These are phyloP conservation scores for Apiospora sp. DNA, from an alignment of 2,329 filamentous ascomycete genomes.

Conservation along the genomic window DNA sequence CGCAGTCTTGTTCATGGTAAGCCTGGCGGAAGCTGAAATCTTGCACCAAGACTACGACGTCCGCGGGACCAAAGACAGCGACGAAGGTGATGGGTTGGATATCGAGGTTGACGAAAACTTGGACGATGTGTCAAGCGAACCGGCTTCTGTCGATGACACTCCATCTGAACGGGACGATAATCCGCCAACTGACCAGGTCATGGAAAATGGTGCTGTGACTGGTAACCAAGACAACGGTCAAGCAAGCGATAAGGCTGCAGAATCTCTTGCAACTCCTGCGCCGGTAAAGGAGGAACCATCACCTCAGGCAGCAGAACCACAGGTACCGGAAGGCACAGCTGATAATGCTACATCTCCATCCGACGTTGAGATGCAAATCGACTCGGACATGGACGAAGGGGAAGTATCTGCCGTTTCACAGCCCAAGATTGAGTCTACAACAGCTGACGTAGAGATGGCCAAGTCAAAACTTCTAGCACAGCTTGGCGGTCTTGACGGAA, in stretches of 20 bases:
- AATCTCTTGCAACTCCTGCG: neutral
- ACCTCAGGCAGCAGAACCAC: constrained; percentile 28
- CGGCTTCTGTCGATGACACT: constrained; percentile 41
- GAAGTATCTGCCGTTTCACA: constrained; percentile 45
- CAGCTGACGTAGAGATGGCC: constrained; percentile 55
- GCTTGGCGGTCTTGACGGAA: constrained; percentile 43
- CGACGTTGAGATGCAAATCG: constrained; percentile 43
- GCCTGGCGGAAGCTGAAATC: constrained; percentile 60
- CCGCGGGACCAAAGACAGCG: constrained; percentile 37
- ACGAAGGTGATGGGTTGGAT: constrained; percentile 43
- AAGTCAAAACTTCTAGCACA: constrained; percentile 57
- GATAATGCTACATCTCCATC: constrained; percentile 31
- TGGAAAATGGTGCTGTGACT: neutral
- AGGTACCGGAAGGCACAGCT: constrained; percentile 34
- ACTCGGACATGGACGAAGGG: constrained; percentile 46
- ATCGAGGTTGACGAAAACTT: constrained; percentile 51
- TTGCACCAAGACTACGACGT: constrained; percentile 52
- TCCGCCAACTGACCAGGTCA: neutral
- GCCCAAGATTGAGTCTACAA: constrained; percentile 36
- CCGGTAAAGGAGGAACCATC: no score
- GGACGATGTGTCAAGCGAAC: constrained; percentile 50
- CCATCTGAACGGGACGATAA: constrained; percentile 37
- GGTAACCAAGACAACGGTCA: neutral
- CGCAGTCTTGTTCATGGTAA: constrained; percentile 68
- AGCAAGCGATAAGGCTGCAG: neutral